Base-by-base conservation (phyloP, 176 grass and related monocot species). In the Oryza coarctata region DNA sequence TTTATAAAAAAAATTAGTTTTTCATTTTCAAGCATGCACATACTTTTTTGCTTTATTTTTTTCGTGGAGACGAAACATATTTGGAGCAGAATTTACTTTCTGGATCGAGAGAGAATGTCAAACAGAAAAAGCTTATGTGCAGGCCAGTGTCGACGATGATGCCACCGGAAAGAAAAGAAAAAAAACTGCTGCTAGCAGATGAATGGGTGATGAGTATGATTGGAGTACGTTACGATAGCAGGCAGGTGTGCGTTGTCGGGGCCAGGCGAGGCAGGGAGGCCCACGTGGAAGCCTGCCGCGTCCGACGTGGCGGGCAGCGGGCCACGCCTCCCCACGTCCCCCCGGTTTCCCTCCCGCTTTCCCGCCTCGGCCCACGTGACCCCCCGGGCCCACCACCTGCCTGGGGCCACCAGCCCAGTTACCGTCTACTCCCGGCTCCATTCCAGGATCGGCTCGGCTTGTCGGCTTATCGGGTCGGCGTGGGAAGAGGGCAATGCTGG, bases 321-420 rank as follows among this genome's bases (percentile, higher is more conserved):
- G 25, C 22, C 33, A 35, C 70, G 28, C 40, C 8, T 27, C 39
- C 23, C 73, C 79, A 76, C 85, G 85, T 82, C 20, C 20, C 50
- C 69, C 68, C 23, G 31, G 84, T 65, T 35, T 74, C 70, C 77
- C 73, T 27, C 74, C 80, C 12, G 26, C 43, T 83, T 88, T 72
- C 86, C 20, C 74, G 74, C 22, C 3, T 2, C 8, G 40, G 5
- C 32, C 66, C 84, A 88, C 74, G 80, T 88, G 86, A 87, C 26
- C 2, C 23, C 23, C 8, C 3, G n/a, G 58, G 34, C 33, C 13
- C 52, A 65, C 63, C 14, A n/a, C 28, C 62, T 14, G 13, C 17
- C 17, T 2, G 50, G 50, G 50, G 18, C 50, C 50, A 55, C 50
- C 17, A 7, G 49, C 49, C 49, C 49, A 52, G n/a, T 5, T 52